Evolutionary conservation across 345 rosid species (phyloP).

Genomic region (Ceriops tagal): DNA sequence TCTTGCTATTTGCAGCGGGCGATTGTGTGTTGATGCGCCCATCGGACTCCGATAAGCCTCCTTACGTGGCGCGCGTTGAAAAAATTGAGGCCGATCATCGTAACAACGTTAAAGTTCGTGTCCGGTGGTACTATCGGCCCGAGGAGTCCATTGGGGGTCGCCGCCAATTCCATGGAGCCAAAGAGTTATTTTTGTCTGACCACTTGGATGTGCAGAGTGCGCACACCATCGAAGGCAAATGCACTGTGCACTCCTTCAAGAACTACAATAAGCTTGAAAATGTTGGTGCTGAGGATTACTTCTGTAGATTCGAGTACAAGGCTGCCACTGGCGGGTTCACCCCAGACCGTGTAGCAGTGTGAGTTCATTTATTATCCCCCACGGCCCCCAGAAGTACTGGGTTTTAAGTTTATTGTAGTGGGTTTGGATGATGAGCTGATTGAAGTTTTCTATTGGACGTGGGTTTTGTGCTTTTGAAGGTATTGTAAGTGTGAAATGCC

Average conservation of each 20-base stretch:
- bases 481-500: slow-evolving; percentile 94
- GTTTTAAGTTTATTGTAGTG: background rate
- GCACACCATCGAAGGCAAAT: slow-evolving; percentile 78
- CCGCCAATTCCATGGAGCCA: slow-evolving; percentile 82
- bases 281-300: slow-evolving; percentile 82
- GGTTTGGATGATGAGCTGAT: background rate
- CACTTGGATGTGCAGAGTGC: slow-evolving; percentile 77
- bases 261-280: slow-evolving; percentile 79
- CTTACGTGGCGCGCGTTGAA: slow-evolving; percentile 83
- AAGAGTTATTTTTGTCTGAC: slow-evolving; percentile 75
- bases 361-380: slow-evolving; percentile 26
- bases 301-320: slow-evolving; percentile 75
- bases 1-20: slow-evolving; percentile 43
- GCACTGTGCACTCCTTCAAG: slow-evolving; percentile 76
- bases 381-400: slow-evolving; percentile 5
- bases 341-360: slow-evolving; percentile 88
- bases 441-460: slow-evolving; percentile 3
- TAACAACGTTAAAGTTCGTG: slow-evolving; percentile 68
- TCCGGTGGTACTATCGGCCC: slow-evolving; percentile 81
- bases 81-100: slow-evolving; percentile 76
- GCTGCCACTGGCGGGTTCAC: slow-evolving; percentile 79
- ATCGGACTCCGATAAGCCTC: slow-evolving; percentile 66
- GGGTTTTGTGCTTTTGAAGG: slow-evolving; percentile 39
- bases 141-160: slow-evolving; percentile 89
- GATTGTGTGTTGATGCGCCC: slow-evolving; percentile 89